phyloP scores from a whole-genome alignment of 1,139 yeast species.

The Saccharomyces hybrid region DNA sequence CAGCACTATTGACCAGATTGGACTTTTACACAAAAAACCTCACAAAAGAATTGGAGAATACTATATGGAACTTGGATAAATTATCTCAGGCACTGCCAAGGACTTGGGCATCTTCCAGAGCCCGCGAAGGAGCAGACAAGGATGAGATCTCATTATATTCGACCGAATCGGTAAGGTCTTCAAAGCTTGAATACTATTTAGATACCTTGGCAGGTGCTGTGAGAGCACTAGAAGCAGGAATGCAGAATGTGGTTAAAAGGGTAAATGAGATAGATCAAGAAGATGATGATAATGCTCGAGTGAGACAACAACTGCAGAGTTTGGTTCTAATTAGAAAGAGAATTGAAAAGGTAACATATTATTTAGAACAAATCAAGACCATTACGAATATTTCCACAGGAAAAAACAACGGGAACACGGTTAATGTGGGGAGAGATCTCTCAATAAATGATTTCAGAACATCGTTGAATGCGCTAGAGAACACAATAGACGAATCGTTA shows the following conservation, averaged over 20 bases:
- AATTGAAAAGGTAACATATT: constrained; percentile 39
- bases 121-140: constrained; percentile 2
- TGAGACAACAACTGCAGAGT: constrained; percentile 38
- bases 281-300: constrained; percentile 17
- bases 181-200: constrained; percentile 57
- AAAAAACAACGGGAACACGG: constrained; percentile 6
- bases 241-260: constrained; percentile 33
- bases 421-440: constrained; percentile 7
- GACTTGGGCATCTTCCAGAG: constrained; percentile 16
- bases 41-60: constrained; percentile 43
- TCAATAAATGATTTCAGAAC: constrained; percentile 34
- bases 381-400: constrained; percentile 28
- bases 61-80: constrained; percentile 39
- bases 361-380: constrained; percentile 40
- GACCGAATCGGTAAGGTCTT: constrained; percentile 28
- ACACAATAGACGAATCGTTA: constrained; percentile 38
- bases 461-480: constrained; percentile 39
- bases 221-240: constrained; percentile 45
- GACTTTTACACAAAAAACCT: constrained; percentile 56
- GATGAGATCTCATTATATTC: constrained; percentile 15
- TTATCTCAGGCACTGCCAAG: constrained; percentile 27
- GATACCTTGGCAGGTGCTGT: constrained; percentile 54
- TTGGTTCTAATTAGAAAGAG: constrained; percentile 41
- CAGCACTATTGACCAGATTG: constrained; percentile 46
- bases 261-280: constrained; percentile 19